These are phyloP conservation scores for Jamesozyma lodderae DNA, from an alignment of 805 yeast species.

Conservation along the genomic window DNA sequence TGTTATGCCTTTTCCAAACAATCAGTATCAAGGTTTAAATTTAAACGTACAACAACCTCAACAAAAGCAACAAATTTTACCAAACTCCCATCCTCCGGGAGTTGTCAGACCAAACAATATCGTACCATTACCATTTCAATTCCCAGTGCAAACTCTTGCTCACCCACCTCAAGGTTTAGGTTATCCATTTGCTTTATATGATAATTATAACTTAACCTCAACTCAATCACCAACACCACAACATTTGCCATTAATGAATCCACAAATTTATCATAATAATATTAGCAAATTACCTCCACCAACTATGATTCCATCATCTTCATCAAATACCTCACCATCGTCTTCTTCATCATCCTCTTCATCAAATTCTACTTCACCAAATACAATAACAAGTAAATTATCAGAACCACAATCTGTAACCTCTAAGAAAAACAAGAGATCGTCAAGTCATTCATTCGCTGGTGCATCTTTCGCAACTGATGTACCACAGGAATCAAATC, in stretches of 20 bases:
- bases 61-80: neutral
- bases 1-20: neutral
- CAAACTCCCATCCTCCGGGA: neutral
- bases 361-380: neutral
- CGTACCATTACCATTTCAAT: neutral
- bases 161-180: conserved; percentile 4
- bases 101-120: neutral
- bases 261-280: neutral
- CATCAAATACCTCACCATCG: neutral
- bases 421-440: conserved; percentile 3
- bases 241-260: conserved; percentile 2
- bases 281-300: neutral
- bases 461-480: conserved; percentile 31
- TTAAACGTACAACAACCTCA: neutral
- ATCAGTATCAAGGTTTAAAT: neutral
- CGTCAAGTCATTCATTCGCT: conserved; percentile 18
- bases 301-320: neutral
- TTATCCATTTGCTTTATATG: conserved; percentile 5
- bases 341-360: neutral
- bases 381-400: neutral
- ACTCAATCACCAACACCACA: conserved; percentile 5
- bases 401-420: neutral
- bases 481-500: conserved; percentile 24
- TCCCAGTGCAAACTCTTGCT: neutral
- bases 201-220: conserved; percentile 2